Conservation (phyloP, 495 filamentous ascomycete species). For the Pyrenula aspistea region DNA sequence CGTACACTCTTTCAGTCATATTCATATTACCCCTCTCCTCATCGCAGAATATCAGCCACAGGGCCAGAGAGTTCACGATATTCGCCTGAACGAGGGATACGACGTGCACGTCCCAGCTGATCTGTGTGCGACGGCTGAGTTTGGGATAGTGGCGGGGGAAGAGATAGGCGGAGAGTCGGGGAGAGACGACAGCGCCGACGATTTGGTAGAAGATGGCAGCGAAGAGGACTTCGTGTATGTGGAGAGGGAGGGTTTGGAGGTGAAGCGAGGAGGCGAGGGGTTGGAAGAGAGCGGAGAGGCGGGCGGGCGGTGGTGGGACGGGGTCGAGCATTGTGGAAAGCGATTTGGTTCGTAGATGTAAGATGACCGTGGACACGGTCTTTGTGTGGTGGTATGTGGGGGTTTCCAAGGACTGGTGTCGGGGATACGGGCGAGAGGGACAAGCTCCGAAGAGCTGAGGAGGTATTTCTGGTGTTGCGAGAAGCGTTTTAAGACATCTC, state of each 20-base stretch:
- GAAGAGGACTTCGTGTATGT: slow-evolving; percentile 78
- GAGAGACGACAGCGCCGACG: slow-evolving; percentile 63
- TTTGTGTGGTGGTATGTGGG: too few species aligned
- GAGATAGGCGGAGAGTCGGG: slow-evolving; percentile 51
- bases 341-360: background rate
- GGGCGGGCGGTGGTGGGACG: slow-evolving; percentile 30
- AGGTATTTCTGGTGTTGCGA: too few species aligned
- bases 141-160: slow-evolving; percentile 62
- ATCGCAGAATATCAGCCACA: slow-evolving; percentile 77
- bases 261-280: slow-evolving; percentile 36
- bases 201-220: slow-evolving; percentile 66
- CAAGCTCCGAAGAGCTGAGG: too few species aligned
- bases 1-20: slow-evolving; percentile 70
- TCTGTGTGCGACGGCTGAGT: slow-evolving; percentile 52
- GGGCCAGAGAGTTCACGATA: slow-evolving; percentile 61
- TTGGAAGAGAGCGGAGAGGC: slow-evolving; percentile 26
- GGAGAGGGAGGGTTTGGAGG: slow-evolving; percentile 63
- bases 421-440: too few species aligned
- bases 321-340: slow-evolving; percentile 36
- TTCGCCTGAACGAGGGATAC: slow-evolving; percentile 81
- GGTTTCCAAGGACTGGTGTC: too few species aligned
- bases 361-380: too few species aligned
- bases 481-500: too few species aligned
- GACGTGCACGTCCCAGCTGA: slow-evolving; percentile 96
- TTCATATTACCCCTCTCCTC: slow-evolving; percentile 63